phyloP scores from a whole-genome alignment of 257 asterid genomes.

The Nicotiana undulata region DNA sequence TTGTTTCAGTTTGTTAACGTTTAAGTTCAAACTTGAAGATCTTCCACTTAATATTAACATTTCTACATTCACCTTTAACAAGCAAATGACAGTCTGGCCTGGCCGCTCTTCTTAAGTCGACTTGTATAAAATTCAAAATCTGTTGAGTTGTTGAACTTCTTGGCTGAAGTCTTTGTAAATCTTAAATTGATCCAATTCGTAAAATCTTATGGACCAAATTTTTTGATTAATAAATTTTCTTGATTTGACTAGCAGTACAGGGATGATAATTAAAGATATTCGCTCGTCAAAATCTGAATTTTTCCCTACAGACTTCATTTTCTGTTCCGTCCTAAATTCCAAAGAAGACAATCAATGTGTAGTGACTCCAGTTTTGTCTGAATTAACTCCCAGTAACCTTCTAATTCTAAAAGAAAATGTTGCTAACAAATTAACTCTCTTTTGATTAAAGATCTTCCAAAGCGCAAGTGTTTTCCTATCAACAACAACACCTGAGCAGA shows the following conservation, averaged over 20 bases:
- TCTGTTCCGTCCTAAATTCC: neutral
- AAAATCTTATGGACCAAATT: neutral
- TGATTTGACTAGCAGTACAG: neutral
- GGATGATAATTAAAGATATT: neutral
- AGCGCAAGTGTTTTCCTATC: conserved; percentile 97
- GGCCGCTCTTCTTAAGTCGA: neutral
- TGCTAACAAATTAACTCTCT: neutral
- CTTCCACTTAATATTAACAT: neutral
- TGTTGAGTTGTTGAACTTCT: neutral
- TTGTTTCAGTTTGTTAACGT: neutral
- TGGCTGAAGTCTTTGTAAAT: neutral
- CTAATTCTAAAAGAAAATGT: neutral
- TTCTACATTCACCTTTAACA: neutral
- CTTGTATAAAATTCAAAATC: neutral
- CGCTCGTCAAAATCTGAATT: neutral
- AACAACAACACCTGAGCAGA: conserved; percentile 93
- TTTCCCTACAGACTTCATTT: neutral
- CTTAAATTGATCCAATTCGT: neutral
- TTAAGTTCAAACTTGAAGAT: neutral
- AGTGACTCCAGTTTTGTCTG: neutral
- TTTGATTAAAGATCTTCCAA: conserved; percentile 69
- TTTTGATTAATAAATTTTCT: neutral
- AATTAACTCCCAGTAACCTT: neutral
- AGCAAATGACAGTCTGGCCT: neutral
- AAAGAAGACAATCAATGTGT: neutral